A percentile compares a stretch with the other conserved stretches of the same genome.
These are phyloP conservation scores for Moniliella sp. DNA, from an alignment of 1,284 basidiomycete genomes.

Conservation along the genomic window DNA sequence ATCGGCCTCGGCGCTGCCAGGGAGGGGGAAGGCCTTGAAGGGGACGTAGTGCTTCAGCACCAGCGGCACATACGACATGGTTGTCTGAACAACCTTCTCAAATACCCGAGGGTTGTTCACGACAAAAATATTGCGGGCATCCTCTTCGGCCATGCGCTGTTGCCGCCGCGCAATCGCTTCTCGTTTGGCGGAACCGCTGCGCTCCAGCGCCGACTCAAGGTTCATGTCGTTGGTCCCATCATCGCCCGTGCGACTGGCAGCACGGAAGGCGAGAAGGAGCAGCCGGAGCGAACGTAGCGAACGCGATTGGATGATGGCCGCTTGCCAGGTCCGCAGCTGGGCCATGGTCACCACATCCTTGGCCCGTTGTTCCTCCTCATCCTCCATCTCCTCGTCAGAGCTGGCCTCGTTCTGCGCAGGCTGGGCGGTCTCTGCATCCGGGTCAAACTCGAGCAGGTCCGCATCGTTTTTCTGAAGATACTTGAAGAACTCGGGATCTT, in stretches of 20 bases:
- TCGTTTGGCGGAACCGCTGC: conserved; percentile 2
- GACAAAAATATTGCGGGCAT: conserved; percentile 6
- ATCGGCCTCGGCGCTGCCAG: too few species aligned
- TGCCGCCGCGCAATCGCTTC: not conserved
- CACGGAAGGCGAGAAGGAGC: conserved; percentile 41
- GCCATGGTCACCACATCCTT: conserved; percentile 46
- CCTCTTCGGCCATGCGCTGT: not conserved
- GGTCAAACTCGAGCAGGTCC: conserved; percentile 57
- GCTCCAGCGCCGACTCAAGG: conserved; percentile 10
- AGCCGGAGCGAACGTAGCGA: conserved; percentile 67
- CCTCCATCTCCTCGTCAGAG: conserved; percentile 34
- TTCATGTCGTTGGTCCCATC: too few species aligned
- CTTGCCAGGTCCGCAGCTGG: conserved; percentile 64
- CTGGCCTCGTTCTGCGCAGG: conserved; percentile 15
- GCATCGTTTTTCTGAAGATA: conserved; percentile 87
- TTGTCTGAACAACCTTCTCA: conserved; percentile 68
- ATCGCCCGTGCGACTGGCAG: conserved; percentile 20
- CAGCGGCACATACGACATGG: conserved; percentile 73
- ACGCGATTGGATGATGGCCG: conserved; percentile 59
- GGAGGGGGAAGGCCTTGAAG: conserved; percentile 47
- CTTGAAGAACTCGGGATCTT: conserved; percentile 94
- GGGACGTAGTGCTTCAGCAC: conserved; percentile 70
- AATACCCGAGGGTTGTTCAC: conserved; percentile 39
- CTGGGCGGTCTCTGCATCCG: conserved; percentile 4
- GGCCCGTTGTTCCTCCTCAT: conserved; percentile 9